Base-by-base conservation (phyloP, 257 asterid species). In the Fraxinus pennsylvanica region DNA sequence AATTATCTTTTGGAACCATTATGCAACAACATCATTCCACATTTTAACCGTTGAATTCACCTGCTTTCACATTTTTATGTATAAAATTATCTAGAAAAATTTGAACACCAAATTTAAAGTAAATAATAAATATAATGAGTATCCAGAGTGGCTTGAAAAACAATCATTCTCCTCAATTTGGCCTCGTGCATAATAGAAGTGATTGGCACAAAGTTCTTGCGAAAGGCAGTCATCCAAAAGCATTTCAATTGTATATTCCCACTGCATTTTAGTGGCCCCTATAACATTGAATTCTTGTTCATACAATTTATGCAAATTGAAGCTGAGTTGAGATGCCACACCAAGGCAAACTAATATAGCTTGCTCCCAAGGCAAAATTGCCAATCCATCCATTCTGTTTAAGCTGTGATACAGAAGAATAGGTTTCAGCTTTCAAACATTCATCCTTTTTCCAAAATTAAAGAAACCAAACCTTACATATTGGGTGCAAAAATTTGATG, bases 351-450 rank as follows among this genome's bases (percentile, higher is more conserved):
- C 99, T 86, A 82, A 95, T 95, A 73, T 95, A 95, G 87, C 99
- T 95, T 81, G 97, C 93, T 79, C 99, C 99, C 38, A 95, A 87
- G 75, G 99, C 99, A 57, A 93, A 95, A 86, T 95, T 95, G 80
- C 99, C 99, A 47, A 93, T 82, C 99, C 99, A 95, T 88, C 99
- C 98, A 78, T 93, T 93, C 90, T 93, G 98, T 77, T 95, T 95
- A 82, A 95, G 99, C 99, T 95, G 93, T 86, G 78, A 83, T 52
- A 59, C 30, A 77, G 57, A 68, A 70, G 68, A 52, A 47, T 1
- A 74, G 39, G 30, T 76, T 77, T 73, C 54, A 76, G 59, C 54
- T 78, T 57, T 9, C 35, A 63, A 25, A 63, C 4, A 12, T 43
- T 80, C 17, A 12, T 71, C 63, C 30, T 47, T 67, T 35, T 54